Conservation (phyloP, 2,329 filamentous ascomycete species). For the Penicillium sp. region DNA sequence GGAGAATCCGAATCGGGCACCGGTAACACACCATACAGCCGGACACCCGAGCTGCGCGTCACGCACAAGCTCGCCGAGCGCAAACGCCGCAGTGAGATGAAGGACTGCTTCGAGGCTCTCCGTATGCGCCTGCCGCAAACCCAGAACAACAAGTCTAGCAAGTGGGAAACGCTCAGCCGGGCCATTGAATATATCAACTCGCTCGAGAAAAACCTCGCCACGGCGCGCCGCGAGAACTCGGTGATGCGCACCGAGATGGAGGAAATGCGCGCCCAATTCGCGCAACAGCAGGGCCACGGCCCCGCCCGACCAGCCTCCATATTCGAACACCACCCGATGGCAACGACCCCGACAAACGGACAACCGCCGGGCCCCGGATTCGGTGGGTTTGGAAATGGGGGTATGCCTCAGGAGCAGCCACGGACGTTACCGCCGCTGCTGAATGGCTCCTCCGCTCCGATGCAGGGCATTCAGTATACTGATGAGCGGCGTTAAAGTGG, state of each 20-base stretch:
- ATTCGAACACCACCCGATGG: slow-evolving; percentile 41
- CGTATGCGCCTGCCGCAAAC: slow-evolving; percentile 47
- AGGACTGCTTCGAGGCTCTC: slow-evolving; percentile 53
- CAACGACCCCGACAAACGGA: slow-evolving; percentile 36
- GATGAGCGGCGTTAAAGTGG: slow-evolving; percentile 46
- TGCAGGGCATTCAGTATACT: slow-evolving; percentile 56
- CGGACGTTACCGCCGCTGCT: slow-evolving; percentile 51
- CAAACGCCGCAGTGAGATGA: slow-evolving; percentile 56
- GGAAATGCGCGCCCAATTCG: slow-evolving; percentile 44
- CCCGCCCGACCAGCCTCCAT: slow-evolving; percentile 35
- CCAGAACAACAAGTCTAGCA: slow-evolving; percentile 55
- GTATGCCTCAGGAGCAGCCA: slow-evolving; percentile 44
- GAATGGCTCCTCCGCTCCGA: slow-evolving; percentile 47
- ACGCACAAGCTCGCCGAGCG: slow-evolving; percentile 55
- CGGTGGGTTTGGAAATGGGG: slow-evolving; percentile 31
- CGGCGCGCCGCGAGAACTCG: slow-evolving; percentile 42
- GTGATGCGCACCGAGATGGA: slow-evolving; percentile 40
- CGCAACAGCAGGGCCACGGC: slow-evolving; percentile 37
- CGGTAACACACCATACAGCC: slow-evolving; percentile 50
- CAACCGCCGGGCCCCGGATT: slow-evolving; percentile 36
- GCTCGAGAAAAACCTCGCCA: slow-evolving; percentile 45
- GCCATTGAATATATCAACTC: slow-evolving; percentile 53
- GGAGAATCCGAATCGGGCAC: slow-evolving; percentile 47
- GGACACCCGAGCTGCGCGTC: slow-evolving; percentile 52
- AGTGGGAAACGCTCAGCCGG: slow-evolving; percentile 53